Conservation (phyloP, 345 rosid genomes). For the Aquilaria yunnanensis region DNA sequence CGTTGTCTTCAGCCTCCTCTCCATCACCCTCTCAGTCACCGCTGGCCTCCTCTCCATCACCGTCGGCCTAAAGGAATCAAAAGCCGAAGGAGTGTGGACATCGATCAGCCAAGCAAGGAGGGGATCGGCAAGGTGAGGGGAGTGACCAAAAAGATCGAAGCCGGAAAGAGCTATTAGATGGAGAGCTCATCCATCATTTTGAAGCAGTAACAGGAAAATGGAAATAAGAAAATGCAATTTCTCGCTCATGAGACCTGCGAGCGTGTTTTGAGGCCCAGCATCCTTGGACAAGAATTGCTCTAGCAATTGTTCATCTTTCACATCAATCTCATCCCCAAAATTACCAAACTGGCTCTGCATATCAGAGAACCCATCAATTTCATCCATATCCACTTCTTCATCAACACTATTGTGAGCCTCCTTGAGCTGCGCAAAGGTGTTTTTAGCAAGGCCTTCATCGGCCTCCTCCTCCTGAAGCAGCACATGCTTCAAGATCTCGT, state of each 20-base stretch:
- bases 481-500: slow-evolving; percentile 81
- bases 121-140: too few relatives aligned
- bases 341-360: slow-evolving; percentile 47
- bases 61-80: too few relatives aligned
- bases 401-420: slow-evolving; percentile 26
- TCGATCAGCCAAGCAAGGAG: too few relatives aligned
- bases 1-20: too few relatives aligned
- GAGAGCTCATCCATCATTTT: too few relatives aligned
- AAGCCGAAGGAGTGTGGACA: too few relatives aligned
- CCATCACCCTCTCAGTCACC: too few relatives aligned
- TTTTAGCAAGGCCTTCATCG: slow-evolving; percentile 25
- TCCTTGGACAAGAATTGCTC: slow-evolving; percentile 73
- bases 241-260: slow-evolving; percentile 64
- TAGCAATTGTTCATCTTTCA: slow-evolving; percentile 73
- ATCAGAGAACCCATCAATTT: slow-evolving; percentile 55
- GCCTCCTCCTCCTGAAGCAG: slow-evolving; percentile 83
- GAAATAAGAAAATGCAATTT: slow-evolving; percentile 11
- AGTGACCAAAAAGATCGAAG: too few relatives aligned
- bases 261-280: slow-evolving; percentile 62
- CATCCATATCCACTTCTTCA: slow-evolving; percentile 55
- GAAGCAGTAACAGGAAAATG: too few relatives aligned
- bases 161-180: too few relatives aligned
- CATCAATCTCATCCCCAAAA: slow-evolving; percentile 68
- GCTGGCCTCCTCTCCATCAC: too few relatives aligned
- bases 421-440: slow-evolving; percentile 29